These are phyloP conservation scores for Intubia oerlemansii DNA, from an alignment of 2,329 filamentous ascomycete species.

Conservation along the genomic window DNA sequence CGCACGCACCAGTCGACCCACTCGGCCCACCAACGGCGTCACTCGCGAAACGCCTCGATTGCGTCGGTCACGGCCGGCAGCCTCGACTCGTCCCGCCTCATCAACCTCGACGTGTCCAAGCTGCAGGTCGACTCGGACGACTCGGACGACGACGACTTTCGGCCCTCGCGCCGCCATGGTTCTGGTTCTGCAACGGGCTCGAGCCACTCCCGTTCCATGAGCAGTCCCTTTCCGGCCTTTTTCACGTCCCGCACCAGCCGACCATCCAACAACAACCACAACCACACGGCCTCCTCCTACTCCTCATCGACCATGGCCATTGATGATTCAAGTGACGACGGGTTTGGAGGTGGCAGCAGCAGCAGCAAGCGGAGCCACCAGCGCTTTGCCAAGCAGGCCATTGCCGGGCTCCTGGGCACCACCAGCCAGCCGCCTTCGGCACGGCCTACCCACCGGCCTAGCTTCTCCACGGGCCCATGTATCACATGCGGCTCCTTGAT, in stretches of 20 bases:
- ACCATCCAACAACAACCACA: too few relatives aligned
- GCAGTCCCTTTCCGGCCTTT: constrained; percentile 57
- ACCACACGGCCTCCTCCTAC: too few relatives aligned
- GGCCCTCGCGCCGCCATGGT: constrained; percentile 11
- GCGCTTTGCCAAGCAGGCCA: too few relatives aligned
- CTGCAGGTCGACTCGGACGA: constrained; percentile 10
- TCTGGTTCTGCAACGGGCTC: constrained; percentile 9
- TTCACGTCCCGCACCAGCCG: too few relatives aligned
- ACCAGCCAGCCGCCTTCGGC: constrained; percentile 16
- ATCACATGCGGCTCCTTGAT: constrained; percentile 72
- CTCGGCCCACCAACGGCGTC: too few relatives aligned
- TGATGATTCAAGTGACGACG: too few relatives aligned
- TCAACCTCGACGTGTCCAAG: constrained; percentile 8
- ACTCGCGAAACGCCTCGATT: constrained; percentile 1
- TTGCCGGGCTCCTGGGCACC: too few relatives aligned
- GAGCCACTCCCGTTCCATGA: constrained; percentile 45
- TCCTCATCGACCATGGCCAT: too few relatives aligned
- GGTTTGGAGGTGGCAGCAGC: too few relatives aligned
- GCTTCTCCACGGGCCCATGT: constrained; percentile 47
- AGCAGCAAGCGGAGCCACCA: too few relatives aligned
- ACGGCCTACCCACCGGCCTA: constrained; percentile 23
- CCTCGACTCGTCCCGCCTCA: constrained; percentile 1
- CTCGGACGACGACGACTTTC: constrained; percentile 20
- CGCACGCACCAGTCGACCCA: too few relatives aligned
- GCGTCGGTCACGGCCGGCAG: background rate